Percentiles rank a stretch among this genome's conserved stretches.
Conservation (phyloP, 441 rosid genomes). For the Erysimum cheiri region DNA sequence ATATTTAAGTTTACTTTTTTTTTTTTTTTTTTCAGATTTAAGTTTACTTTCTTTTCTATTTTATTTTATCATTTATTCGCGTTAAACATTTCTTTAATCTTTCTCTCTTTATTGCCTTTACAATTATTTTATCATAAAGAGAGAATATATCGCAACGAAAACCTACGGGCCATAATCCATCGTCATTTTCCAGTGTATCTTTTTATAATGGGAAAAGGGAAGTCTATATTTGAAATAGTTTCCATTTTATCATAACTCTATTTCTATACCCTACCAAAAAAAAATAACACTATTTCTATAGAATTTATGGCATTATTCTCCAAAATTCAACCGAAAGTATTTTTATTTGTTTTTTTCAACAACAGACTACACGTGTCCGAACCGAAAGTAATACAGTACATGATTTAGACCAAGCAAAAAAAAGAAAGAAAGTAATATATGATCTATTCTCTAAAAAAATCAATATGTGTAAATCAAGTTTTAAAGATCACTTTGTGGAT, state of each 20-base stretch:
- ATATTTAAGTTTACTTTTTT: no score
- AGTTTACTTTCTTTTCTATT: not conserved
- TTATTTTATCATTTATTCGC: not conserved
- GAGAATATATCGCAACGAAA: constrained; percentile 30
- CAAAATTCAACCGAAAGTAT: constrained; percentile 13
- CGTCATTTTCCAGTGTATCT: constrained; percentile 27
- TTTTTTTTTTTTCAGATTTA: no score
- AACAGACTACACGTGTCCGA: not conserved
- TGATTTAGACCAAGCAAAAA: not conserved
- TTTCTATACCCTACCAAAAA: no score
- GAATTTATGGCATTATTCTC: constrained; percentile 11
- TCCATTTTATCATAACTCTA: constrained; percentile 1
- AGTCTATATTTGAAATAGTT: constrained; percentile 7
- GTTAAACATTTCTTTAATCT: not conserved
- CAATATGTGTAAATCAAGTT: not conserved
- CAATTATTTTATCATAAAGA: not conserved
- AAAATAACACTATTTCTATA: not conserved
- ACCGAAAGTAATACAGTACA: constrained; percentile 19
- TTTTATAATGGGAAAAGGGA: constrained; percentile 7
- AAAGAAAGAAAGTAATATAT: not conserved
- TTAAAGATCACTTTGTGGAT: constrained; percentile 21
- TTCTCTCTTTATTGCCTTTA: not conserved
- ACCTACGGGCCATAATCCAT: constrained; percentile 41
- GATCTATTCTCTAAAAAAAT: not conserved
- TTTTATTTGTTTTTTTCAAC: not conserved